Conservation (phyloP, 805 yeast species). For the Maudiozyma turicensis region DNA sequence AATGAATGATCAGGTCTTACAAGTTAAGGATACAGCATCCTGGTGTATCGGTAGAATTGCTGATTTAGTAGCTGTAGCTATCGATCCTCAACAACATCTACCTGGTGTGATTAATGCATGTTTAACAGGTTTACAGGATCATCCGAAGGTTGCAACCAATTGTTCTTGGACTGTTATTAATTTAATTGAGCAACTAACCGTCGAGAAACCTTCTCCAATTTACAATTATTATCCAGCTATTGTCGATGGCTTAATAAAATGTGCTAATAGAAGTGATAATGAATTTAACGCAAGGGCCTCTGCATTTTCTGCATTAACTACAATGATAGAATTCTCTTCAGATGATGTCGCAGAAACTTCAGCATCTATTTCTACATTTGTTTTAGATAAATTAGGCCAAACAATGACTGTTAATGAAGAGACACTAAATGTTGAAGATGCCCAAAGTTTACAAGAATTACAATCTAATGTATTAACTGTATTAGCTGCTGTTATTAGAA, state of each 20-base stretch:
- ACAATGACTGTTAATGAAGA: conserved; percentile 55
- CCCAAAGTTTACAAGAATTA: conserved; percentile 72
- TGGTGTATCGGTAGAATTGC: conserved; percentile 98
- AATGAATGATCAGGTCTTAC: conserved; percentile 66
- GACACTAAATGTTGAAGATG: conserved; percentile 57
- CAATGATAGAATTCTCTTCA: conserved; percentile 69
- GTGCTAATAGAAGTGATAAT: conserved; percentile 67
- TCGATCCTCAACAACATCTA: conserved; percentile 54
- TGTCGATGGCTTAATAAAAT: conserved; percentile 58
- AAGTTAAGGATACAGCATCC: conserved; percentile 93
- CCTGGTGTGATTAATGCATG: conserved; percentile 68
- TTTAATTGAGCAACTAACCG: conserved; percentile 68
- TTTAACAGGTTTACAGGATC: conserved; percentile 73
- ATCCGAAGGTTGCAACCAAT: conserved; percentile 89
- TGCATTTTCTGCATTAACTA: conserved; percentile 89
- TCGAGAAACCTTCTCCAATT: conserved; percentile 45
- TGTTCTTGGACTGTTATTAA: conserved; percentile 97
- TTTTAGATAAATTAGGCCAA: conserved; percentile 59
- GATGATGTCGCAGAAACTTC: conserved; percentile 59
- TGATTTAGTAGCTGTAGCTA: conserved; percentile 70
- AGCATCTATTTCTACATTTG: conserved; percentile 64
- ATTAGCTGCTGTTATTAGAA: conserved; percentile 73
- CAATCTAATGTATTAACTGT: conserved; percentile 74
- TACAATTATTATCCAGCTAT: conserved; percentile 64
- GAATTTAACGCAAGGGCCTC: conserved; percentile 86